Evolutionary conservation across 768 basidiomycete species (phyloP).

Genomic region (Rhizopogon vinicolor): DNA sequence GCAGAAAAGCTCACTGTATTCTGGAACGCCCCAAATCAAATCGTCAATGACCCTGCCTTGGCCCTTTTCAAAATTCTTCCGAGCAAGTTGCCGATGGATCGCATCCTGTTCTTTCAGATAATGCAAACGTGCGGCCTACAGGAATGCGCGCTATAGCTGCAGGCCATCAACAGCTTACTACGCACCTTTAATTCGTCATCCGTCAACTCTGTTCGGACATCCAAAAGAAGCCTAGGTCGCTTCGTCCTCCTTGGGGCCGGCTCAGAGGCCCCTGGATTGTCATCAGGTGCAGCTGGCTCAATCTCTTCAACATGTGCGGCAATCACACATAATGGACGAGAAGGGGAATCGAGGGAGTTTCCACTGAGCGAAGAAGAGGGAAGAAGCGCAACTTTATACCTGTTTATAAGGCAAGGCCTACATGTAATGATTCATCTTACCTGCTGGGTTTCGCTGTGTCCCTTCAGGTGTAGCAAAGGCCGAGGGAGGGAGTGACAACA

Average conservation of each 20-base stretch:
- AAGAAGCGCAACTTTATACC: slow-evolving; percentile 3
- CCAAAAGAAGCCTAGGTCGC: slow-evolving; percentile 52
- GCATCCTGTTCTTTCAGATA: slow-evolving; percentile 61
- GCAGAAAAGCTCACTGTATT: slow-evolving; percentile 45
- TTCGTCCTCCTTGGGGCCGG: slow-evolving; percentile 38
- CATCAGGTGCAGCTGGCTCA: background rate
- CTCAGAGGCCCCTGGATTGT: background rate
- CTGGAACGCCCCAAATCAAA: slow-evolving; percentile 64
- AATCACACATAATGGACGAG: background rate
- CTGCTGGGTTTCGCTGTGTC: background rate
- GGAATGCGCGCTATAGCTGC: background rate
- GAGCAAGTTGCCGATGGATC: slow-evolving; percentile 45
- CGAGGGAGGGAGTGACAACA: background rate
- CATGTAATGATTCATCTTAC: background rate
- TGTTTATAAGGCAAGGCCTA: background rate
- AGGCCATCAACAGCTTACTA: background rate
- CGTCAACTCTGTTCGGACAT: slow-evolving; percentile 73
- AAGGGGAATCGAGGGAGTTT: slow-evolving; percentile 1
- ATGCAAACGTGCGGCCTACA: slow-evolving; percentile 55
- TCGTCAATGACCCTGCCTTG: slow-evolving; percentile 50
- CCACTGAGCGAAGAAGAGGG: slow-evolving; percentile 2
- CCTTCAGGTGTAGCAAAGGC: background rate
- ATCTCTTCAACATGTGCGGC: background rate
- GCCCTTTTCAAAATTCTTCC: slow-evolving; percentile 55
- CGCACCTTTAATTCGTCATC: slow-evolving; percentile 76